Conservation (phyloP, 164 flowering plant species). For the Warburgia ugandensis region DNA sequence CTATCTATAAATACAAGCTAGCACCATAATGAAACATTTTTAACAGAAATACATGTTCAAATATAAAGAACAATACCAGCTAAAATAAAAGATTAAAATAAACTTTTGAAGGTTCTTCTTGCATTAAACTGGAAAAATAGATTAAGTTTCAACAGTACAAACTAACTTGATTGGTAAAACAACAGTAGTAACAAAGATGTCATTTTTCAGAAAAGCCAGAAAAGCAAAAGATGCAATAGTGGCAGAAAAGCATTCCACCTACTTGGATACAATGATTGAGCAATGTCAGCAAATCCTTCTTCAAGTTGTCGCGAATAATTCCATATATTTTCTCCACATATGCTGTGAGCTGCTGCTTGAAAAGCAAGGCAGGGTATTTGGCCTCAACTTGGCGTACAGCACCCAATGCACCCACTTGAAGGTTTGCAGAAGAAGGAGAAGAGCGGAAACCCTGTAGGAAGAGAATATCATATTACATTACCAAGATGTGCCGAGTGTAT, state of each 20-base stretch:
- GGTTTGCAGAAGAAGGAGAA: slow-evolving; percentile 65
- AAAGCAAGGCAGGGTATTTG: slow-evolving; percentile 94
- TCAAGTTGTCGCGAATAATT: slow-evolving; percentile 86
- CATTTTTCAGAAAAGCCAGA: not conserved
- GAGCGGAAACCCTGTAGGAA: slow-evolving; percentile 81
- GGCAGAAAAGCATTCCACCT: not conserved
- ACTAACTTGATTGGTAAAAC: too few species aligned
- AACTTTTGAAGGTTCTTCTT: too few species aligned
- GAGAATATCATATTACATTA: not conserved
- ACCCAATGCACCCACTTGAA: slow-evolving; percentile 37
- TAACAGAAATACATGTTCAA: too few species aligned
- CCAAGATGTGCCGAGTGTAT: slow-evolving; percentile 1
- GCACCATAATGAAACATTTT: too few species aligned
- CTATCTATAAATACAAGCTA: too few species aligned
- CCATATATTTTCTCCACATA: slow-evolving; percentile 98
- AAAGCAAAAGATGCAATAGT: not conserved
- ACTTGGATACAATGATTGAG: slow-evolving; percentile 95
- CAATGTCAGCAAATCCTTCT: slow-evolving; percentile 67
- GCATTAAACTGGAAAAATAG: too few species aligned
- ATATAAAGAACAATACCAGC: too few species aligned
- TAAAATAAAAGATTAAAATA: too few species aligned
- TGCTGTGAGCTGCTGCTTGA: slow-evolving; percentile 99
- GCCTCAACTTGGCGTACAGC: slow-evolving; percentile 91
- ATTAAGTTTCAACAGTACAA: too few species aligned
- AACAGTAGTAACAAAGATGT: too few species aligned